Evolutionary conservation across 306 rosid species (phyloP).

Genomic region (Medicago arabica): DNA sequence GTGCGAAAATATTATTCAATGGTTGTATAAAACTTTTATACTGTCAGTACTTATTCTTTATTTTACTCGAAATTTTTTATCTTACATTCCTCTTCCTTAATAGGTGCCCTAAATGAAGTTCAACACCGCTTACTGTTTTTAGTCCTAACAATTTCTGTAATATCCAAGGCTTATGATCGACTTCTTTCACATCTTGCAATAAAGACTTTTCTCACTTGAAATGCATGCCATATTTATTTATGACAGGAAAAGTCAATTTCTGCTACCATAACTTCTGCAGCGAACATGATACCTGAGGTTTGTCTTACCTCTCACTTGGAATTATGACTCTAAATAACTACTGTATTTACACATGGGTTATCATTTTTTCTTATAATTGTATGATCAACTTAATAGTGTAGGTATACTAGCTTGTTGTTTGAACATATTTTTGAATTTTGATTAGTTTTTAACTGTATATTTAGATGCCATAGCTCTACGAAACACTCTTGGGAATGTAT

Average conservation of each 20-base stretch:
- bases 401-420: constrained; percentile 3
- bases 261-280: constrained; percentile 72
- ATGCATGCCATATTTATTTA: constrained; percentile 38
- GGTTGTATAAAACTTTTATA: neutral
- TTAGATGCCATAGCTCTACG: constrained; percentile 22
- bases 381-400: neutral
- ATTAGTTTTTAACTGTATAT: constrained; percentile 5
- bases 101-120: constrained; percentile 9
- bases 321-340: neutral
- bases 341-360: neutral
- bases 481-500: constrained; percentile 32
- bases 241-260: constrained; percentile 92
- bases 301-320: constrained; percentile 41
- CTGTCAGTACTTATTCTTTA: neutral
- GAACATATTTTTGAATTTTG: constrained; percentile 25
- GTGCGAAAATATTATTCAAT: neutral
- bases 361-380: constrained; percentile 10
- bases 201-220: constrained; percentile 27
- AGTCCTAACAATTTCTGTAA: neutral
- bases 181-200: neutral
- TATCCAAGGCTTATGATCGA: constrained; percentile 25
- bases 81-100: constrained; percentile 16
- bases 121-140: constrained; percentile 12
- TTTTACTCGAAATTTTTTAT: neutral
- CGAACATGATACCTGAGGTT: constrained; percentile 96